phyloP scores from a whole-genome alignment of 768 basidiomycete species.

The Rhodotorula graminis region DNA sequence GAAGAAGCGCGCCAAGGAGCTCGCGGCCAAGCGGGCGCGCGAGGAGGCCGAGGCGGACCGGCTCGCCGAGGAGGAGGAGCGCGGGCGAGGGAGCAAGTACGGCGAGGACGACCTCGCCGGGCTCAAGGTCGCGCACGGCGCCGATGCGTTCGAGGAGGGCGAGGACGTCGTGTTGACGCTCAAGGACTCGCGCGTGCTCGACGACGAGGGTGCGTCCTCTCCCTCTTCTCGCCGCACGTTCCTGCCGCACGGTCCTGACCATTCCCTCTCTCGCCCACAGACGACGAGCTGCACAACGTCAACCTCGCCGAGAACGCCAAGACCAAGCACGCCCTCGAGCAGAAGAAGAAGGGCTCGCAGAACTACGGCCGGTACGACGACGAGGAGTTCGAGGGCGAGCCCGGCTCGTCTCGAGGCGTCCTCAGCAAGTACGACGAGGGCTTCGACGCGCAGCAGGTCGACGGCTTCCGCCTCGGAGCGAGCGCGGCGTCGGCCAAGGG shows the following conservation, averaged over 20 bases:
- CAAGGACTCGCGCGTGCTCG: slow-evolving; percentile 91
- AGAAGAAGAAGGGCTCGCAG: slow-evolving; percentile 67
- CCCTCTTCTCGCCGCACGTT: slow-evolving; percentile 7
- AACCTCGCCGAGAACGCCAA: slow-evolving; percentile 87
- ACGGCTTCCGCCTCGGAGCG: slow-evolving; percentile 85
- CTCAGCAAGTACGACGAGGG: slow-evolving; percentile 92
- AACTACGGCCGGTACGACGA: slow-evolving; percentile 96
- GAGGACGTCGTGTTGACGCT: slow-evolving; percentile 92
- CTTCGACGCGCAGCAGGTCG: slow-evolving; percentile 62
- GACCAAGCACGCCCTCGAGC: slow-evolving; percentile 68
- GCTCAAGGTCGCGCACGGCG: slow-evolving; percentile 92
- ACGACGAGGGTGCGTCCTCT: slow-evolving; percentile 69
- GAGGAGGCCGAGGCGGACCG: slow-evolving; percentile 67
- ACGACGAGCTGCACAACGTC: slow-evolving; percentile 96
- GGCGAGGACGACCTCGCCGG: slow-evolving; percentile 67
- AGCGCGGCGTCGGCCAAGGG: slow-evolving; percentile 23
- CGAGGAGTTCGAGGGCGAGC: slow-evolving; percentile 76
- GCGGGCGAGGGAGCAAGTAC: slow-evolving; percentile 16
- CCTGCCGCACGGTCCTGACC: slow-evolving; percentile 5
- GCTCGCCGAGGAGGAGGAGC: slow-evolving; percentile 61
- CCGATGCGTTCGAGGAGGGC: slow-evolving; percentile 85
- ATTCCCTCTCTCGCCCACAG: slow-evolving; percentile 49
- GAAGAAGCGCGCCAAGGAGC: slow-evolving; percentile 85
- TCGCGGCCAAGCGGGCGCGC: slow-evolving; percentile 55
- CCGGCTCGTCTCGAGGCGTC: slow-evolving; percentile 73